These are phyloP conservation scores for Kwoniella sp. DNA, from an alignment of 768 basidiomycete genomes.

Conservation along the genomic window DNA sequence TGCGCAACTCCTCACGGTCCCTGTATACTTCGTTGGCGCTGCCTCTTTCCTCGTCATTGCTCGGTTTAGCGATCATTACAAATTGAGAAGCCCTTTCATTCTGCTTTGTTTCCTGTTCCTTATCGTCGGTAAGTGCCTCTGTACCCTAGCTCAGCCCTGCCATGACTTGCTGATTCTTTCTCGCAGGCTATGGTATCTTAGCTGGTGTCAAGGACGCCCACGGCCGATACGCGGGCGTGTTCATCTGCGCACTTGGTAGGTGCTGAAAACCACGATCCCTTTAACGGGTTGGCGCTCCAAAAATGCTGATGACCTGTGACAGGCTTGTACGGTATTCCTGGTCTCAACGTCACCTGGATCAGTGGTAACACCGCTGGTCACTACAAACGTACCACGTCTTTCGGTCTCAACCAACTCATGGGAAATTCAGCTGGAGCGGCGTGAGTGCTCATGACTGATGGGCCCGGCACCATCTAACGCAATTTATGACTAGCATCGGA, in stretches of 20 bases:
- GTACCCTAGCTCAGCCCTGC: not conserved
- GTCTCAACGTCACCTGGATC: conserved; percentile 35
- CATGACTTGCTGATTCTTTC: not conserved
- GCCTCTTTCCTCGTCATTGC: conserved; percentile 17
- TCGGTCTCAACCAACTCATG: conserved; percentile 42
- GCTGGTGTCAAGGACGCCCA: conserved; percentile 19
- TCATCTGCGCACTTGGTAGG: conserved; percentile 21
- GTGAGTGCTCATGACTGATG: not conserved
- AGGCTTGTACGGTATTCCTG: conserved; percentile 28
- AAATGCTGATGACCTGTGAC: not conserved
- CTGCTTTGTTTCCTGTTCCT: conserved; percentile 15
- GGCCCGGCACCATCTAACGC: not conserved
- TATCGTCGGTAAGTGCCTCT: conserved; percentile 24
- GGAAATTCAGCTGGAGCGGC: conserved; percentile 40
- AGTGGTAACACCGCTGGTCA: conserved; percentile 22
- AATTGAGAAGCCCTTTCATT: conserved; percentile 33
- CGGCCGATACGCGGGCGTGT: conserved; percentile 29
- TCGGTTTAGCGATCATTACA: conserved; percentile 29
- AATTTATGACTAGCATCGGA: conserved; percentile 14
- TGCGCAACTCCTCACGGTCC: conserved; percentile 43
- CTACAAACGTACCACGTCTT: conserved; percentile 32
- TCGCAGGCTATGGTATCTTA: conserved; percentile 27
- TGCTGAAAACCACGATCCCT: not conserved
- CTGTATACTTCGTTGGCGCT: conserved; percentile 36
- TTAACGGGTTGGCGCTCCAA: no score